Evolutionary conservation across 164 flowering plant genomes (phyloP).

Genomic region (Nymphaea colorata): DNA sequence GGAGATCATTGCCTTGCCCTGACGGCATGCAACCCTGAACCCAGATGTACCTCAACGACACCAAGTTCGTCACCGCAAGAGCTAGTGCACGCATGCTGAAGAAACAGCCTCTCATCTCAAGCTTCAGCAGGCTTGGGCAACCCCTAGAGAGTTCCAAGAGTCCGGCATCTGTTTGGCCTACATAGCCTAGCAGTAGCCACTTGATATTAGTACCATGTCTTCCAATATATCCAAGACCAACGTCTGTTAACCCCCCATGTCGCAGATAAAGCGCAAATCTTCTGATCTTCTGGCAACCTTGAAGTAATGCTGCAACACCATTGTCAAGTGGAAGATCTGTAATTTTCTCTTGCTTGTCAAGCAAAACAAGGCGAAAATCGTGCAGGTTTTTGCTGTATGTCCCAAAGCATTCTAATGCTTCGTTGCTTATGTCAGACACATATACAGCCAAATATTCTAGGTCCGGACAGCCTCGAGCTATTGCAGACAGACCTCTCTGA

Average conservation of each 20-base stretch:
- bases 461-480: constrained; percentile 54
- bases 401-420: constrained; percentile 41
- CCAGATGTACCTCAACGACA: constrained; percentile 62
- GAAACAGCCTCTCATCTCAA: constrained; percentile 59
- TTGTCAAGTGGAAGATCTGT: constrained; percentile 72
- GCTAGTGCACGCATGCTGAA: constrained; percentile 66
- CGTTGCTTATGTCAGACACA: constrained; percentile 64
- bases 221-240: constrained; percentile 74
- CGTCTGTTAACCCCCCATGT: constrained; percentile 76
- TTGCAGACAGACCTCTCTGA: constrained; percentile 52
- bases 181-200: constrained; percentile 89
- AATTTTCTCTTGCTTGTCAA: constrained; percentile 42
- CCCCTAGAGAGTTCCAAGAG: constrained; percentile 54
- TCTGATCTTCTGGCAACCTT: constrained; percentile 46
- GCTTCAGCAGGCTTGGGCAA: constrained; percentile 54
- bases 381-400: constrained; percentile 35
- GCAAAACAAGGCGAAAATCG: constrained; percentile 71
- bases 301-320: constrained; percentile 55
- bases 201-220: constrained; percentile 58
- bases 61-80: constrained; percentile 28
- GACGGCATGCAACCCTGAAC: constrained; percentile 61
- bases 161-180: constrained; percentile 74
- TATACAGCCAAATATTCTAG: constrained; percentile 64
- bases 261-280: constrained; percentile 71
- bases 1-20: constrained; percentile 32